Percentiles rank a stretch among this genome's conserved stretches.
Evolutionary conservation across 2,329 filamentous ascomycete species (phyloP).

Genomic region (Colletotrichum tropicicola): DNA sequence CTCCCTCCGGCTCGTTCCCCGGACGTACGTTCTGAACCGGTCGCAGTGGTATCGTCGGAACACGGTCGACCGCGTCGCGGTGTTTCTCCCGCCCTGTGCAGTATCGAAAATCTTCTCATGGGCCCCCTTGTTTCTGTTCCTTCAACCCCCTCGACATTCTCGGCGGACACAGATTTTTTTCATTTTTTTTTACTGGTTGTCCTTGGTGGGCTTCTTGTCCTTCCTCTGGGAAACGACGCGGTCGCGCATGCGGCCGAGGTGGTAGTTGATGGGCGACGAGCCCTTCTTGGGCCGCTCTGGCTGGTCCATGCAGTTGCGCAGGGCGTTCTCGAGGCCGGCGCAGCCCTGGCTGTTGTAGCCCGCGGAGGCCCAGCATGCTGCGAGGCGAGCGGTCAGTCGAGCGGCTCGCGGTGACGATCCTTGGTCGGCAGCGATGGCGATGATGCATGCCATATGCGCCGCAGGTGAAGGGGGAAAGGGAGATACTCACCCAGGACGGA

Average conservation of each 20-base stretch:
- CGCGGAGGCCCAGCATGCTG: conserved; percentile 86
- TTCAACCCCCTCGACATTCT: too few relatives aligned
- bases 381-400: conserved; percentile 1
- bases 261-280: conserved; percentile 91
- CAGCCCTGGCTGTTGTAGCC: conserved; percentile 73
- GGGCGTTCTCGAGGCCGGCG: conserved; percentile 65
- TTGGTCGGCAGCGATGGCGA: too few relatives aligned
- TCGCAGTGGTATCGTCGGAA: not conserved
- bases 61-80: not conserved
- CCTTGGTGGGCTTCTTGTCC: conserved; percentile 16
- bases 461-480: not conserved
- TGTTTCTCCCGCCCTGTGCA: too few relatives aligned
- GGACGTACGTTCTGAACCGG: too few relatives aligned
- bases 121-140: too few relatives aligned
- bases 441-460: too few relatives aligned
- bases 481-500: conserved; percentile 61
- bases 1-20: too few relatives aligned
- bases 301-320: conserved; percentile 82
- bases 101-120: too few relatives aligned
- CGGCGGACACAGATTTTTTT: too few relatives aligned
- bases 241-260: conserved; percentile 80
- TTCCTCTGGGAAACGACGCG: conserved; percentile 17
- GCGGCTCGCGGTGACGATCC: not conserved
- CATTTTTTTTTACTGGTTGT: conserved; percentile 13
- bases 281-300: conserved; percentile 59